A percentile compares a stretch with the other conserved stretches of the same genome.
Conservation (phyloP, 2,329 filamentous ascomycete genomes). For the Nemania sp. region DNA sequence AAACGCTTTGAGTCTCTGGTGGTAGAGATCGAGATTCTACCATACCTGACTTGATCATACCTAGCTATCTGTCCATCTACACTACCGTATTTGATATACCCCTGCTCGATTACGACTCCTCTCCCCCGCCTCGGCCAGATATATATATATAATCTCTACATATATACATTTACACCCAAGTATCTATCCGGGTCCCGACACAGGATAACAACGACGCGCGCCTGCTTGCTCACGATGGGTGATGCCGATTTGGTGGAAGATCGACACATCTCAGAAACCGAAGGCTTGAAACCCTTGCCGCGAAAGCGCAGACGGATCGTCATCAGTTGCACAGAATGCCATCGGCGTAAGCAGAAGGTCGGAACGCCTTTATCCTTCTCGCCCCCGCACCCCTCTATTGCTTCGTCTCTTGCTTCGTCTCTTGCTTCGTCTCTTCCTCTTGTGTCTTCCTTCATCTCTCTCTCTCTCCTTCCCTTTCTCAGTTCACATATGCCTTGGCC, state of each 20-base stretch:
- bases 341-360: slow-evolving; percentile 66
- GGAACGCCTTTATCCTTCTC: slow-evolving; percentile 13
- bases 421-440: background rate
- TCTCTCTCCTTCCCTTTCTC: slow-evolving; percentile 7
- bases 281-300: slow-evolving; percentile 44
- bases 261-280: slow-evolving; percentile 14
- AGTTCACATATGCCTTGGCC: slow-evolving; percentile 9
- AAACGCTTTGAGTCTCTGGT: no score
- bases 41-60: no score
- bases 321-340: slow-evolving; percentile 67
- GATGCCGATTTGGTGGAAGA: slow-evolving; percentile 32
- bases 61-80: no score
- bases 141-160: no score
- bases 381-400: background rate
- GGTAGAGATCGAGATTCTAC: no score
- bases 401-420: no score
- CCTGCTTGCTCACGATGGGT: slow-evolving; percentile 27
- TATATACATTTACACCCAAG: no score
- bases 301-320: slow-evolving; percentile 64
- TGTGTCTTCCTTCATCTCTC: background rate
- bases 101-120: no score
- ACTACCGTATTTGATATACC: no score
- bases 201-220: background rate
- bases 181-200: no score
- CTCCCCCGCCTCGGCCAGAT: no score